A percentile compares a stretch with the other conserved stretches of the same genome.
Evolutionary conservation across 768 basidiomycete genomes (phyloP).

Genomic region (Infundibulicybe gibba): DNA sequence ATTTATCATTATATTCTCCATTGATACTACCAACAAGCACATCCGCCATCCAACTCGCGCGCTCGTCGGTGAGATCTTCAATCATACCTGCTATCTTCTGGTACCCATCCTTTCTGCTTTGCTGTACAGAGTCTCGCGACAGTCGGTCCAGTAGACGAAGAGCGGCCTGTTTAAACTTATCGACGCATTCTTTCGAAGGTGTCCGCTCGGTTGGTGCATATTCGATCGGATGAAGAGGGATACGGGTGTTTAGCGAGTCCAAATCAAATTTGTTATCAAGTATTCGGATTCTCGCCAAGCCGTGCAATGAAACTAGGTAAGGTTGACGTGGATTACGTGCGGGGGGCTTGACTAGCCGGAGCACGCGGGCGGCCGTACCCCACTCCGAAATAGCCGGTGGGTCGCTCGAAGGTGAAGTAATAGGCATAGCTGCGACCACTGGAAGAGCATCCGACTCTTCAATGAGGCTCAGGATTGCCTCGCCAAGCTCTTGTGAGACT

Average conservation of each 20-base stretch:
- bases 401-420: slow-evolving; percentile 25
- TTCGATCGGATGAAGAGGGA: slow-evolving; percentile 40
- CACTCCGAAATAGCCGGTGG: slow-evolving; percentile 40
- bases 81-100: slow-evolving; percentile 67
- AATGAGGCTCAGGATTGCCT: slow-evolving; percentile 62
- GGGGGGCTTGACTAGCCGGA: slow-evolving; percentile 64
- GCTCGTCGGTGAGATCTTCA: slow-evolving; percentile 62
- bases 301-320: slow-evolving; percentile 70
- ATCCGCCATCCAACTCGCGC: slow-evolving; percentile 75
- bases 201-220: slow-evolving; percentile 43
- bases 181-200: slow-evolving; percentile 52
- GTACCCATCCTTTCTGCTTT: slow-evolving; percentile 61
- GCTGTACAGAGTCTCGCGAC: slow-evolving; percentile 41
- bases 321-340: slow-evolving; percentile 51
- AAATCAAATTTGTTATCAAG: slow-evolving; percentile 29
- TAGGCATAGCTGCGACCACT: slow-evolving; percentile 67
- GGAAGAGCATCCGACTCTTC: slow-evolving; percentile 69
- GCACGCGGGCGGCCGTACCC: slow-evolving; percentile 70
- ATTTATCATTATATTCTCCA: slow-evolving; percentile 66
- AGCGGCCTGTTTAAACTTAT: slow-evolving; percentile 69
- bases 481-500: slow-evolving; percentile 56
- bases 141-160: slow-evolving; percentile 66
- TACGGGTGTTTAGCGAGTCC: slow-evolving; percentile 18
- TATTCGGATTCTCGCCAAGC: slow-evolving; percentile 63
- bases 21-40: slow-evolving; percentile 65